These are phyloP conservation scores for Mucor plumbeus DNA, from an alignment of 371 early-diverging fungal genomes.

Conservation along the genomic window DNA sequence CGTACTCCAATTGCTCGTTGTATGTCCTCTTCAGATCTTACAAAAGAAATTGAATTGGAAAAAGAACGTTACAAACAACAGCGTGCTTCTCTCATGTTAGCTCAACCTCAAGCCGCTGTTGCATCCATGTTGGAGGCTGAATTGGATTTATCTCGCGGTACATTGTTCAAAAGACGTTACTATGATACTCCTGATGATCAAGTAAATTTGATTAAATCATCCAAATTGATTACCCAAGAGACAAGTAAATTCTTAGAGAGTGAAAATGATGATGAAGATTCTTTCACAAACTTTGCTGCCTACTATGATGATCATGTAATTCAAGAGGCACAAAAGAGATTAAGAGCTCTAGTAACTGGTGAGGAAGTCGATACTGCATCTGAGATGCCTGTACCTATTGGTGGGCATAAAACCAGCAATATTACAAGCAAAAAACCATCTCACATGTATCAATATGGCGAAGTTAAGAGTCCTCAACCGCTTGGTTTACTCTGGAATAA, in stretches of 20 bases:
- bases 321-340: constrained; percentile 22
- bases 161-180: constrained; percentile 20
- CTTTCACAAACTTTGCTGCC: not conserved
- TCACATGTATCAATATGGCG: constrained; percentile 11
- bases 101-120: constrained; percentile 24
- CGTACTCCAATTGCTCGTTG: constrained; percentile 28
- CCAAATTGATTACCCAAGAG: not conserved
- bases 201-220: not conserved
- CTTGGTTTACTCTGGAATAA: constrained; percentile 13
- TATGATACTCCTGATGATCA: not conserved
- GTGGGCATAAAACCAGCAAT: not conserved
- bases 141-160: constrained; percentile 33
- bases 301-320: constrained; percentile 24
- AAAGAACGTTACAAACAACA: constrained; percentile 33
- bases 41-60: constrained; percentile 28
- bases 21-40: constrained; percentile 12
- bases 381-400: not conserved
- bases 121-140: constrained; percentile 37
- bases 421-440: not conserved
- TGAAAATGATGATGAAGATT: constrained; percentile 6
- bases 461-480: constrained; percentile 3
- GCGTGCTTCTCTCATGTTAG: constrained; percentile 21
- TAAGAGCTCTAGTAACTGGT: constrained; percentile 10
- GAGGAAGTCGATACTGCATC: not conserved
- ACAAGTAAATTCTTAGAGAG: not conserved